Conservation (phyloP, 441 rosid genomes). For the Iberis amara region DNA sequence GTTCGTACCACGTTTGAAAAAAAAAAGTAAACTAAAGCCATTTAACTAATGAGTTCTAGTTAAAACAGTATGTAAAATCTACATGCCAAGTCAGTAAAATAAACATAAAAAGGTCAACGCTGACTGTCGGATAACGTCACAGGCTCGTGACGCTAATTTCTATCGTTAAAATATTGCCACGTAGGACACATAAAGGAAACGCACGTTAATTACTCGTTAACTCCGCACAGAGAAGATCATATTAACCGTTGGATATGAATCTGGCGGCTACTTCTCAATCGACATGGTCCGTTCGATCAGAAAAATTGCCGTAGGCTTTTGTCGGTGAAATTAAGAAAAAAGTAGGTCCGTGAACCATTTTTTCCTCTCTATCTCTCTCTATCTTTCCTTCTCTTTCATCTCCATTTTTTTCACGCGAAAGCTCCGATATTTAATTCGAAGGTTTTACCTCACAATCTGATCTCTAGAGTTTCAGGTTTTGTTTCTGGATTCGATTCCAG, state of each 20-base stretch:
- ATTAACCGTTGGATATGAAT: conserved; percentile 27
- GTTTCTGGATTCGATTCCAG: conserved; percentile 3
- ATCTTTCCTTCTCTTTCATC: conserved; percentile 6
- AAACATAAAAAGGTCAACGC: conserved; percentile 14
- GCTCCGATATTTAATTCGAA: conserved; percentile 2
- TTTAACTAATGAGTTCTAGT: too few species aligned
- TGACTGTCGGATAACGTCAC: conserved; percentile 19
- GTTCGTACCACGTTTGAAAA: too few species aligned
- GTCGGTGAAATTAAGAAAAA: conserved; percentile 17
- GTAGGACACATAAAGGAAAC: conserved; percentile 19
- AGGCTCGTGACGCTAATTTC: conserved; percentile 8
- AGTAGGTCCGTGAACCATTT: background rate
- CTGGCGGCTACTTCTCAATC: conserved; percentile 29
- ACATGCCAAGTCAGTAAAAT: background rate
- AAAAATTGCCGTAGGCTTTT: conserved; percentile 12
- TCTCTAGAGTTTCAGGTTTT: conserved; percentile 12
- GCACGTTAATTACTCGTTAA: conserved; percentile 23
- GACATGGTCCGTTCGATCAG: conserved; percentile 24
- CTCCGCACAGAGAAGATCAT: conserved; percentile 13
- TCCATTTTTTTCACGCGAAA: conserved; percentile 22
- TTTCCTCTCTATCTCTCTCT: background rate
- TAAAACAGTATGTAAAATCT: background rate
- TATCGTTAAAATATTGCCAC: conserved; percentile 20
- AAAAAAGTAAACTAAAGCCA: too few species aligned
- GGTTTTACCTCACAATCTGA: background rate